Conservation (phyloP, 306 rosid species). For the Lupinus albus region DNA sequence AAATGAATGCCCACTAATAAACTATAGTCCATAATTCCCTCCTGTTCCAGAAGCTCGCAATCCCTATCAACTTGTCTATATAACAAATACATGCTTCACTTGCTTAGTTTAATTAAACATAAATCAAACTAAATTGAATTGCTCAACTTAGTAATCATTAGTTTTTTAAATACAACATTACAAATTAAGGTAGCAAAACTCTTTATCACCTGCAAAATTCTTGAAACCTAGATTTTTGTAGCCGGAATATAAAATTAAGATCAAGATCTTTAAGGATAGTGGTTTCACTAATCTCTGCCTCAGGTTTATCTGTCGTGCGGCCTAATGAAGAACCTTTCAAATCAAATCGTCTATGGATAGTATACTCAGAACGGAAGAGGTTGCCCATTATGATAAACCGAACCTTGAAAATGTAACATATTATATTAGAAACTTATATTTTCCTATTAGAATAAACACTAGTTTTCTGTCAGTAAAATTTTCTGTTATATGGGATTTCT, state of each 20-base stretch:
- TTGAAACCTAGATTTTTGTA: slow-evolving; percentile 71
- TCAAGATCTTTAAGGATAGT: slow-evolving; percentile 95
- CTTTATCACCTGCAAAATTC: slow-evolving; percentile 75
- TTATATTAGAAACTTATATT: background rate
- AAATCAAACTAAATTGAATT: too few species aligned
- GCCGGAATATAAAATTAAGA: slow-evolving; percentile 76
- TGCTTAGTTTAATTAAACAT: slow-evolving; percentile 23
- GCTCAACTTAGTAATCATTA: background rate
- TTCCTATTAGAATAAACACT: background rate
- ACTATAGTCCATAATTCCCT: slow-evolving; percentile 95
- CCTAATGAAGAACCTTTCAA: slow-evolving; percentile 64
- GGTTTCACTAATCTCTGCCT: slow-evolving; percentile 76
- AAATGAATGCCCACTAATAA: slow-evolving; percentile 85
- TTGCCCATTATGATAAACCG: slow-evolving; percentile 95
- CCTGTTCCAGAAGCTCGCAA: slow-evolving; percentile 89
- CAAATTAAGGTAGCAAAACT: slow-evolving; percentile 17
- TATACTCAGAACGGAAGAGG: slow-evolving; percentile 65
- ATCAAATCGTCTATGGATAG: slow-evolving; percentile 64
- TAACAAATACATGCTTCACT: slow-evolving; percentile 11
- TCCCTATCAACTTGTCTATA: slow-evolving; percentile 84
- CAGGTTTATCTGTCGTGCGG: slow-evolving; percentile 75
- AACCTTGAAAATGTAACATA: slow-evolving; percentile 56
- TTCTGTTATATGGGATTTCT: too few species aligned
- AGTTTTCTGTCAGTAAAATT: background rate
- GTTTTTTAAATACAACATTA: background rate